Evolutionary conservation across 768 basidiomycete species (phyloP), one percentile per base, ranked within the genome.

Genomic region (Lenzites betulinus): DNA sequence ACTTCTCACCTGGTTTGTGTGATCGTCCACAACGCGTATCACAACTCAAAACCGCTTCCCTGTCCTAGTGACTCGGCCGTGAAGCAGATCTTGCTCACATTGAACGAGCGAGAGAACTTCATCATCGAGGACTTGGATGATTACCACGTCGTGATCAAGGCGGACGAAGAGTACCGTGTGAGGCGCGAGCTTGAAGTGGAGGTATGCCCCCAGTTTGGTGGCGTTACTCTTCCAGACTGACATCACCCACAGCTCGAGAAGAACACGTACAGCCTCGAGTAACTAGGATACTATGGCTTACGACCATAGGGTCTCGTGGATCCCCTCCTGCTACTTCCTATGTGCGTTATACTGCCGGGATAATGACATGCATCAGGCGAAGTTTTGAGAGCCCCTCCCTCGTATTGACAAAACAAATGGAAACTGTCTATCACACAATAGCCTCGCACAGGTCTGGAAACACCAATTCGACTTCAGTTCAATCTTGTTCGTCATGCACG

Each of bases 81-180:
- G 60, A 95, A 94, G 74, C 91, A 93, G 70, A 92, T 94, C 56
- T 78, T 94, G 36, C 77, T 93, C 52, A 77, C 84, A 35, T 85
- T 94, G 87, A 90, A 94, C 70, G 90, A 93, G 69, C 87, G 82
- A 68, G 79, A 83, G 9, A 83, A 79, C 54, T 95, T 95, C 71
- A 87, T 95, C 63, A 90, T 95, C 61, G 89, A 93, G 66, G 93
- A 95, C 67, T 72, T 95, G 25, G 93, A 94, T 69, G 90, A 93
- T 66, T 82, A 85, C 62, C 91, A 93, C 74, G 68, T 95, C 1
- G 84, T 94, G 54, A 89, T 94, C 71, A 90, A 89, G 67, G 87
- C 88, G 1, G 93, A 94, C 59, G 85, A 88, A 62, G 89, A 93
- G 70, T 89, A 86, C 66, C 76, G 85, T 25, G 88, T 94, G 6